Percentiles rank a stretch among this genome's conserved stretches.
phyloP scores from a whole-genome alignment of 495 filamentous ascomycete species.

The Darksidea phi region DNA sequence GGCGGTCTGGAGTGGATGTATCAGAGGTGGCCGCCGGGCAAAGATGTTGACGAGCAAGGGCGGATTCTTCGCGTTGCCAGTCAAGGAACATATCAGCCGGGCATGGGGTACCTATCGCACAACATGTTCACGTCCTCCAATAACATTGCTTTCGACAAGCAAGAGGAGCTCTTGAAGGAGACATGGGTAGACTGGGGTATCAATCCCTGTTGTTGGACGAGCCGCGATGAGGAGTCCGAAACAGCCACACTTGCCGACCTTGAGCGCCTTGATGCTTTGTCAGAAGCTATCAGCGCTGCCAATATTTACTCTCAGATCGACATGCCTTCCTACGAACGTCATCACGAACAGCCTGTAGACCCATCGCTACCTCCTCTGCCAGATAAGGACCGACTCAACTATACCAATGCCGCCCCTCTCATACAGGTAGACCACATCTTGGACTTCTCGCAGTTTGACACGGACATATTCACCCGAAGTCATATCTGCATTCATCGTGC shows the following conservation, averaged over 20 bases:
- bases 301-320: slow-evolving; percentile 41
- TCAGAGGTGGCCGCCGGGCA: slow-evolving; percentile 67
- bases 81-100: slow-evolving; percentile 69
- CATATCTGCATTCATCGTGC: slow-evolving; percentile 34
- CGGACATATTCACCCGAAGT: slow-evolving; percentile 23
- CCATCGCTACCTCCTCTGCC: slow-evolving; percentile 58
- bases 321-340: slow-evolving; percentile 40
- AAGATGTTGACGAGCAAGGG: slow-evolving; percentile 64
- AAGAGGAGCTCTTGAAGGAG: slow-evolving; percentile 56
- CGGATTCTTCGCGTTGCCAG: slow-evolving; percentile 76
- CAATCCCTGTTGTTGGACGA: slow-evolving; percentile 43
- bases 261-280: slow-evolving; percentile 14
- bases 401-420: slow-evolving; percentile 59
- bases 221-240: neutral
- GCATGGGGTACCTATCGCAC: slow-evolving; percentile 75
- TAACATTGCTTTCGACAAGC: slow-evolving; percentile 33
- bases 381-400: slow-evolving; percentile 62
- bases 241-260: slow-evolving; percentile 1
- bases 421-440: slow-evolving; percentile 53
- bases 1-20: slow-evolving; percentile 89
- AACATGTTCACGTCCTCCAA: slow-evolving; percentile 30
- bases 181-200: slow-evolving; percentile 59
- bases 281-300: slow-evolving; percentile 39
- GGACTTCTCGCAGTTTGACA: slow-evolving; percentile 47
- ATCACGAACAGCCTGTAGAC: slow-evolving; percentile 55